Evolutionary conservation across 192 early-diverging fungal species (phyloP).

Genomic region (Gonapodya prolifera): DNA sequence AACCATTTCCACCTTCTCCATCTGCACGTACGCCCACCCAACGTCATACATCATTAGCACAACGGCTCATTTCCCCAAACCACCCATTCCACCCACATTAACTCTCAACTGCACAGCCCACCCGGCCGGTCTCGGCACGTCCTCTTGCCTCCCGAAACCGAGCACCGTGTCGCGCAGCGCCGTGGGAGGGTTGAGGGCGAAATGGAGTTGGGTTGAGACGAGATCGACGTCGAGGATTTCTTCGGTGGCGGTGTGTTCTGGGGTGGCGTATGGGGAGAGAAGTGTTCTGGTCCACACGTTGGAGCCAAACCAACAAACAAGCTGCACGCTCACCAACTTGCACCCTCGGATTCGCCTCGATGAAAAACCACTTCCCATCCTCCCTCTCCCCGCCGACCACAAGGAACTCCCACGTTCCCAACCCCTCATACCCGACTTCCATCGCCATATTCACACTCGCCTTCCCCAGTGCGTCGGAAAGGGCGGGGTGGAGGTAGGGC

Average conservation of each 20-base stretch:
- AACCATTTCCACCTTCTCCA: background rate
- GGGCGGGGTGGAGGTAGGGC: background rate
- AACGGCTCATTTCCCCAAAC: no score
- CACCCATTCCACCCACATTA: background rate
- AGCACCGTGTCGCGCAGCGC: background rate
- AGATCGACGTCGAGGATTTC: background rate
- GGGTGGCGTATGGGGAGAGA: no score
- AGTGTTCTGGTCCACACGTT: no score
- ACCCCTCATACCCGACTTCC: background rate
- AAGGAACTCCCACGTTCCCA: slow-evolving; percentile 6
- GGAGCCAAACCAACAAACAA: no score
- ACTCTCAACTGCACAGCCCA: slow-evolving; percentile 4
- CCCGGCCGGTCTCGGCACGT: background rate
- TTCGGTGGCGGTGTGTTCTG: slow-evolving; percentile 2
- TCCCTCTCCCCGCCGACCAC: background rate
- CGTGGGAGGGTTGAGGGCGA: background rate
- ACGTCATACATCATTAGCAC: no score
- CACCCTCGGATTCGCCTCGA: slow-evolving; percentile 3
- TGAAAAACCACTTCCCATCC: background rate
- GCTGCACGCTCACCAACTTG: slow-evolving; percentile 2
- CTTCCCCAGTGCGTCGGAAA: background rate
- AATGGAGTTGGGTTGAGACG: background rate
- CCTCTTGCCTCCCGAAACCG: background rate
- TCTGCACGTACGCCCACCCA: no score
- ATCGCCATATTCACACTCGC: background rate